Percentiles rank a stretch among this genome's conserved stretches.
Conservation (phyloP, 2,329 filamentous ascomycete species). For the Aureobasidium sp. region DNA sequence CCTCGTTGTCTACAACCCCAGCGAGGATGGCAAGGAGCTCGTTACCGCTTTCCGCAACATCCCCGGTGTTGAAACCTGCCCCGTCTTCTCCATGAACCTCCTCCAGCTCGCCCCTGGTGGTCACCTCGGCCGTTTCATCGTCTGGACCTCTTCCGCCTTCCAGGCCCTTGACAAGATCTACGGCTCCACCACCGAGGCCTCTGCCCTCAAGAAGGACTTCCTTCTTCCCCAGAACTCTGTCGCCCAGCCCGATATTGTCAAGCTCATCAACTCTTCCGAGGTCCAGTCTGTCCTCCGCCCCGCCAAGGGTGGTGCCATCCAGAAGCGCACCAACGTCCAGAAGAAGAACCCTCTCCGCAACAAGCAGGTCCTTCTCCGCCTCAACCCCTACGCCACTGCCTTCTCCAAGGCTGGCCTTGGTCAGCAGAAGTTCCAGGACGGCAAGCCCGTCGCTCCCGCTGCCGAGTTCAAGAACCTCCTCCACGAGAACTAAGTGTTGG, state of each 20-base stretch:
- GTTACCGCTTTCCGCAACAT: conserved; percentile 97
- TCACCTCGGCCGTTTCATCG: conserved; percentile 96
- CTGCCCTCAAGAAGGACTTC: conserved; percentile 98
- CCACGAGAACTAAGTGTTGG: conserved; percentile 38
- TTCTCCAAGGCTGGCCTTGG: conserved; percentile 83
- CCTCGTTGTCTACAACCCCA: conserved; percentile 94
- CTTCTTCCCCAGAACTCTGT: conserved; percentile 88
- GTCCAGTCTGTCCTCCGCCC: conserved; percentile 92
- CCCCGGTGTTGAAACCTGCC: conserved; percentile 91
- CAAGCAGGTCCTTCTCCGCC: conserved; percentile 96
- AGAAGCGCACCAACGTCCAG: conserved; percentile 85
- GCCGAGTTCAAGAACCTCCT: conserved; percentile 44
- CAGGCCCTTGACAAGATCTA: conserved; percentile 95
- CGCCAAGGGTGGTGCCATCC: conserved; percentile 79
- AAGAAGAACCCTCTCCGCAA: conserved; percentile 99
- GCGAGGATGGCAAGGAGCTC: conserved; percentile 90
- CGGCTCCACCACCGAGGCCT: conserved; percentile 81
- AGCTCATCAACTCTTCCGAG: conserved; percentile 98
- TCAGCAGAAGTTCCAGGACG: conserved; percentile 54
- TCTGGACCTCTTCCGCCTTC: conserved; percentile 98
- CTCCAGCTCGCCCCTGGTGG: conserved; percentile 98
- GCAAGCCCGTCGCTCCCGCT: conserved; percentile 51
- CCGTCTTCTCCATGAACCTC: conserved; percentile 92
- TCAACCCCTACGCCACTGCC: conserved; percentile 93
- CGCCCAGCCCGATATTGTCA: conserved; percentile 87